These are phyloP conservation scores for Chlorella variabilis DNA, from an alignment of 163 green algal genomes.

Conservation along the genomic window DNA sequence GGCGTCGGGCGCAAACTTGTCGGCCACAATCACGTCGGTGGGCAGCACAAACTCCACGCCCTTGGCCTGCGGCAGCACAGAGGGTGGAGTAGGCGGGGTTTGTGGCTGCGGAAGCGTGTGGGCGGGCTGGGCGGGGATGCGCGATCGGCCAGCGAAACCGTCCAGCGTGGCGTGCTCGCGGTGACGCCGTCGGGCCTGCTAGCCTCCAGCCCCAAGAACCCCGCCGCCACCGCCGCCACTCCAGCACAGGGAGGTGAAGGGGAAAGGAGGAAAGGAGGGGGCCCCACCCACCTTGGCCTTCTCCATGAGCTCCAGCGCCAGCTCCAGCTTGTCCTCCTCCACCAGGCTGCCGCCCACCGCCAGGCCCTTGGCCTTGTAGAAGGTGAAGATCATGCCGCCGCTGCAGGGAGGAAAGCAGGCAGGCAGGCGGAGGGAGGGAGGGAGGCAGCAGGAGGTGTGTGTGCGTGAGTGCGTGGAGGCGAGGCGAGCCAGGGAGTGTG, in stretches of 20 bases:
- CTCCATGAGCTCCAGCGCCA: conserved; percentile 77
- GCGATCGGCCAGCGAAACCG: too few species aligned
- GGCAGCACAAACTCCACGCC: conserved; percentile 94
- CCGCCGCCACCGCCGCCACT: too few species aligned
- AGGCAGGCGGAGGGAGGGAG: not conserved
- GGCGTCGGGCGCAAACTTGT: conserved; percentile 96
- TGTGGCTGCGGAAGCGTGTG: too few species aligned
- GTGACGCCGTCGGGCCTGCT: too few species aligned
- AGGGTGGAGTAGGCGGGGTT: too few species aligned
- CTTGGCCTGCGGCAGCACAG: conserved; percentile 49
- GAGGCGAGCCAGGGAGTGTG: not conserved
- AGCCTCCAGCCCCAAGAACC: too few species aligned
- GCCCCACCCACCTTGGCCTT: conserved; percentile 87
- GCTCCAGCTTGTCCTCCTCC: conserved; percentile 96
- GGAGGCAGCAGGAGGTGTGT: too few species aligned
- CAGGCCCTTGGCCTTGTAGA: conserved; percentile 96
- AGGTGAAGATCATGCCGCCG: conserved; percentile 99
- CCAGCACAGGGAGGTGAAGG: too few species aligned
- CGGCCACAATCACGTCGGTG: conserved; percentile 93
- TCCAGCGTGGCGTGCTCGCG: too few species aligned
- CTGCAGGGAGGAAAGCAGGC: conserved; percentile 38
- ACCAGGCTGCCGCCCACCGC: conserved; percentile 90
- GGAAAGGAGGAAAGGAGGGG: too few species aligned
- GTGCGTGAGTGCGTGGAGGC: not conserved
- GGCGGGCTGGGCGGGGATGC: too few species aligned